phyloP scores from a whole-genome alignment of 371 early-diverging fungal species.

The Globomyces sp. region DNA sequence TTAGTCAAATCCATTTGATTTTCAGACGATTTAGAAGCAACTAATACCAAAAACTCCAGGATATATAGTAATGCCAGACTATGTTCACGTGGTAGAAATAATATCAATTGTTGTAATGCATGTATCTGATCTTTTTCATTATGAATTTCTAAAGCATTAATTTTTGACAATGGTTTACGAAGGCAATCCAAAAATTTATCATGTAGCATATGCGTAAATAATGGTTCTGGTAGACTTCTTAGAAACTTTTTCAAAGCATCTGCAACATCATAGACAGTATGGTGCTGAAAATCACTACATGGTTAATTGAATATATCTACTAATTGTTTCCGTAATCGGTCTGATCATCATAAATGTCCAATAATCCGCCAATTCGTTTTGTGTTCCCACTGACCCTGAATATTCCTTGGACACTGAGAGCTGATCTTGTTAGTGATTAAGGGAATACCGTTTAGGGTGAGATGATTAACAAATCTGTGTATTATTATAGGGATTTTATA shows the following conservation, averaged over 20 bases:
- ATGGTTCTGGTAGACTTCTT: slow-evolving; percentile 41
- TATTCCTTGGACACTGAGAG: slow-evolving; percentile 23
- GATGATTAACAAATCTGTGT: background rate
- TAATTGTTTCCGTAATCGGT: slow-evolving; percentile 40
- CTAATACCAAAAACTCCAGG: slow-evolving; percentile 35
- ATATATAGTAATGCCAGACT: slow-evolving; percentile 26
- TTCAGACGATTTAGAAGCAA: slow-evolving; percentile 20
- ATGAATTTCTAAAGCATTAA: slow-evolving; percentile 28
- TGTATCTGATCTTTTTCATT: slow-evolving; percentile 31
- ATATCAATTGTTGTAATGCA: slow-evolving; percentile 36
- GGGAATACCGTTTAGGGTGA: background rate
- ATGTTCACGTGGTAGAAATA: slow-evolving; percentile 43
- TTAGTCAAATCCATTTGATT: slow-evolving; percentile 46
- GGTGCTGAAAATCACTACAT: slow-evolving; percentile 32
- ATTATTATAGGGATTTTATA: slow-evolving; percentile 3
- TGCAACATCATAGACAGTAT: slow-evolving; percentile 45
- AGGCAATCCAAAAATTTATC: slow-evolving; percentile 25
- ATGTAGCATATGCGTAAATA: slow-evolving; percentile 40
- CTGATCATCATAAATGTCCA: slow-evolving; percentile 32
- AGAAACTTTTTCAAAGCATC: slow-evolving; percentile 42
- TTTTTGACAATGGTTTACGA: slow-evolving; percentile 29
- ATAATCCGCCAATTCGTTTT: slow-evolving; percentile 34
- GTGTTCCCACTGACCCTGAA: slow-evolving; percentile 46
- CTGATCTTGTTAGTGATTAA: background rate
- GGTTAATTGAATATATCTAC: background rate